Evolutionary conservation across 441 rosid genomes (phyloP), one percentile per base, ranked within the genome.

Genomic region (Erodium moschatum): DNA sequence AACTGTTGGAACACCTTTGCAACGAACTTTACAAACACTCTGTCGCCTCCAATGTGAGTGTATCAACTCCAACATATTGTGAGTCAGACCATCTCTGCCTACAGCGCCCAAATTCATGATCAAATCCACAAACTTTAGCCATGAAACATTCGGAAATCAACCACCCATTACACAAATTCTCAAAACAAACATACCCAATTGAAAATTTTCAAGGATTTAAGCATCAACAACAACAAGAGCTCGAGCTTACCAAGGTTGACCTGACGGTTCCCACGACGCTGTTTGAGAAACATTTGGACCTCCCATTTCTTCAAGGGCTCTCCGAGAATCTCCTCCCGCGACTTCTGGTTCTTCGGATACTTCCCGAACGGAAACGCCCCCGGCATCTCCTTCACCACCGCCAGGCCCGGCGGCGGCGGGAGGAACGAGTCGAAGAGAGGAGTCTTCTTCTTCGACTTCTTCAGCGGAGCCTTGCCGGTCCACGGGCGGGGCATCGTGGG

Each of bases 71-170:
- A 92, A 80, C 98, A 92, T 92, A 62, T 90, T 92, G 79, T 88
- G 98, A 0, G 98, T 92, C 79, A 90, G 81, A 54, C 98, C 98
- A 74, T 92, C 98, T 69, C 98, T 87, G 15, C 98, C 96, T 92
- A 67, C 8, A 65, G 38, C 24, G 54, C 19, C 16, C 38, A 33
- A 33, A 65, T 24, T 15, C 33, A 58, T 44, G 7, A 44, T 46
- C 18, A 71, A 65, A 27, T 16, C 3, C 27, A 7, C 33, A 48
- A 61, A 50, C 58, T 50, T 15, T 15, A n/a, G 19, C 19, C 58
- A n/a, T 50, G 2, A 50, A 50, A 50, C 19, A 50, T 13, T 50
- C 16, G 15, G 3, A 5, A 50, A 50, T 3, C 19, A 0, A 50
- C 19, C 19, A 15, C 19, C 58, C 58, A 1, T 50, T 50, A 50